These are phyloP conservation scores for Candida verbasci DNA, from an alignment of 805 yeast species.

Conservation along the genomic window DNA sequence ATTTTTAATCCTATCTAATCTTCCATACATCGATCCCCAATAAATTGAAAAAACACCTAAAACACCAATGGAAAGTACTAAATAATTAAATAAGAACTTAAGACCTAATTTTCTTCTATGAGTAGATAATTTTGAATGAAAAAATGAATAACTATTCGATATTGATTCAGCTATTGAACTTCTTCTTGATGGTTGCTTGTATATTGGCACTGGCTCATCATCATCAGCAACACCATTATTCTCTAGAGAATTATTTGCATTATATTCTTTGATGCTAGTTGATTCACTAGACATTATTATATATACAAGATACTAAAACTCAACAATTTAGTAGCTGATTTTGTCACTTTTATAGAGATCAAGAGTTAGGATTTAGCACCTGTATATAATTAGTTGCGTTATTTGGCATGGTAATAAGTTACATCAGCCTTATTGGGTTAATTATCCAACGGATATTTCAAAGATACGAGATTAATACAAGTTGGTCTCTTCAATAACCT, in stretches of 20 bases:
- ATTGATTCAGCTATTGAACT: constrained; percentile 1
- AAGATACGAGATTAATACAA: no score
- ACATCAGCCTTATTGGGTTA: no score
- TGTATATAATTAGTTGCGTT: no score
- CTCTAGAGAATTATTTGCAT: background rate
- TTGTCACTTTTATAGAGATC: no score
- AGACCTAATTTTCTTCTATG: constrained; percentile 16
- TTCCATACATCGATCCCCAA: constrained; percentile 36
- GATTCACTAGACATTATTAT: background rate
- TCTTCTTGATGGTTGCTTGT: background rate
- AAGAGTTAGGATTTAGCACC: no score
- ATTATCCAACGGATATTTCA: no score
- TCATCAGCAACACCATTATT: background rate
- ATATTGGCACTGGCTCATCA: background rate
- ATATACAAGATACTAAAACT: no score
- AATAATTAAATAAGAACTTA: constrained; percentile 18
- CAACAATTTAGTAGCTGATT: no score
- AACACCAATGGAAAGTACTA: constrained; percentile 29
- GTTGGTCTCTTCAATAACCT: no score
- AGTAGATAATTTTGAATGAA: constrained; percentile 19
- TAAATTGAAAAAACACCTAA: constrained; percentile 33
- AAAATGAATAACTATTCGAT: constrained; percentile 22
- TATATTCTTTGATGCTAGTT: background rate
- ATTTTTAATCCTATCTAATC: constrained; percentile 26
- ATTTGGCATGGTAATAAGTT: no score